Percentiles rank a stretch among this genome's conserved stretches.
Conservation (phyloP, 2,329 filamentous ascomycete genomes). For the Hypoxylon sp. region DNA sequence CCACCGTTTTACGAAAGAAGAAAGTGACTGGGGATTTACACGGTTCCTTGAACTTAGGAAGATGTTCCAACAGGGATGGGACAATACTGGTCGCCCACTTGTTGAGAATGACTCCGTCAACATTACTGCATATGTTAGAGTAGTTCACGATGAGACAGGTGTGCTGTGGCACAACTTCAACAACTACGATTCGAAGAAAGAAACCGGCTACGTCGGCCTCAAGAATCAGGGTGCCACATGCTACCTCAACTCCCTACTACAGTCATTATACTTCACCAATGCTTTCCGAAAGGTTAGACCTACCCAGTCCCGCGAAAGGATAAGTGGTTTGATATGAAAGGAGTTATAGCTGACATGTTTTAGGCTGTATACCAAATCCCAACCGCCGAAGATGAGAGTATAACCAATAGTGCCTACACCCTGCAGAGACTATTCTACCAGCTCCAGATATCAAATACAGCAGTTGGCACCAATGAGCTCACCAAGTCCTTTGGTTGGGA, state of each 20-base stretch:
- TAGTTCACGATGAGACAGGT: constrained; percentile 89
- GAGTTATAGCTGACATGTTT: constrained; percentile 36
- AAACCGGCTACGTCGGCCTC: constrained; percentile 95
- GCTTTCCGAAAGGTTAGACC: constrained; percentile 87
- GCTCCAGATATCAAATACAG: constrained; percentile 85
- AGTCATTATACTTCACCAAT: constrained; percentile 90
- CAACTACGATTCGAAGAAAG: constrained; percentile 99
- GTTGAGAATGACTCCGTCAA: constrained; percentile 83
- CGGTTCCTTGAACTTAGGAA: constrained; percentile 89
- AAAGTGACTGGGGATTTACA: constrained; percentile 99
- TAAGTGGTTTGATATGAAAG: background rate
- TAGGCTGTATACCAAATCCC: constrained; percentile 97
- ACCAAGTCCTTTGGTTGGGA: constrained; percentile 99
- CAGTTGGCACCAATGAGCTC: constrained; percentile 92
- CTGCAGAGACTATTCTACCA: constrained; percentile 95
- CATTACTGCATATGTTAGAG: constrained; percentile 85
- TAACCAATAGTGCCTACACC: constrained; percentile 91
- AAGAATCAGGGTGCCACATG: constrained; percentile 97
- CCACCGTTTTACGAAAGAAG: constrained; percentile 95
- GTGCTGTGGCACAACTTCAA: constrained; percentile 92
- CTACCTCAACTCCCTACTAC: constrained; percentile 87
- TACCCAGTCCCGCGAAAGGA: background rate
- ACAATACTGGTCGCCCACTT: constrained; percentile 76
- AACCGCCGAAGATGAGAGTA: constrained; percentile 85
- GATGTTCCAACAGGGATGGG: constrained; percentile 85